phyloP scores from a whole-genome alignment of 306 rosid species.

The Prunus campanulata region DNA sequence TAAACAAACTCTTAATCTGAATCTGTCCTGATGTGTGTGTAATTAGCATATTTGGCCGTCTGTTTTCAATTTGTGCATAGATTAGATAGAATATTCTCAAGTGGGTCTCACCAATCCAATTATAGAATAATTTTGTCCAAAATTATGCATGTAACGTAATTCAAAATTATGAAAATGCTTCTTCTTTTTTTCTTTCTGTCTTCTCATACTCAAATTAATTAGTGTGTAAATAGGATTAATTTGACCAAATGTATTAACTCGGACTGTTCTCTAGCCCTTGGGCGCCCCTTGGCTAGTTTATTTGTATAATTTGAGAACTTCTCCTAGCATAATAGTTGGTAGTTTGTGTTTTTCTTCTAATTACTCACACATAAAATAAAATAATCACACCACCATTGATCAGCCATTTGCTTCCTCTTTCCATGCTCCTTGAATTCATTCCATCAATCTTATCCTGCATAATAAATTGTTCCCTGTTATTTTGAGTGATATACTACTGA shows the following conservation, averaged over 20 bases:
- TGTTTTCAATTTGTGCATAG: background rate
- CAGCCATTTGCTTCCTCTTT: constrained; percentile 10
- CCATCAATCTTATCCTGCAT: background rate
- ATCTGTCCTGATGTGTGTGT: constrained; percentile 17
- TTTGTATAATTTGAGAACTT: background rate
- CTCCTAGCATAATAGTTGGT: background rate
- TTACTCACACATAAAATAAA: background rate
- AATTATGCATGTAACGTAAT: background rate
- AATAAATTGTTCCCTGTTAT: background rate
- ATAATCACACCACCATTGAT: background rate
- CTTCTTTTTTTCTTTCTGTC: background rate
- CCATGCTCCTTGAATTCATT: background rate
- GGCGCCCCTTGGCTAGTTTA: background rate
- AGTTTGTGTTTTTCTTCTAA: background rate
- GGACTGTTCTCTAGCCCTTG: background rate
- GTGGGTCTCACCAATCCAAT: background rate
- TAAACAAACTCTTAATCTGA: constrained; percentile 6
- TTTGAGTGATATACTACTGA: too few relatives aligned
- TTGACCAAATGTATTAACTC: background rate
- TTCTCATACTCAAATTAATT: background rate
- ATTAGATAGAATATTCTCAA: constrained; percentile 5
- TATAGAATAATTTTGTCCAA: background rate
- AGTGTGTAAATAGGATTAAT: background rate
- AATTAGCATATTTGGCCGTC: constrained; percentile 22
- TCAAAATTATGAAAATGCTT: background rate